Conservation (phyloP, 371 early-diverging fungal species). For the Coemansia sp. region DNA sequence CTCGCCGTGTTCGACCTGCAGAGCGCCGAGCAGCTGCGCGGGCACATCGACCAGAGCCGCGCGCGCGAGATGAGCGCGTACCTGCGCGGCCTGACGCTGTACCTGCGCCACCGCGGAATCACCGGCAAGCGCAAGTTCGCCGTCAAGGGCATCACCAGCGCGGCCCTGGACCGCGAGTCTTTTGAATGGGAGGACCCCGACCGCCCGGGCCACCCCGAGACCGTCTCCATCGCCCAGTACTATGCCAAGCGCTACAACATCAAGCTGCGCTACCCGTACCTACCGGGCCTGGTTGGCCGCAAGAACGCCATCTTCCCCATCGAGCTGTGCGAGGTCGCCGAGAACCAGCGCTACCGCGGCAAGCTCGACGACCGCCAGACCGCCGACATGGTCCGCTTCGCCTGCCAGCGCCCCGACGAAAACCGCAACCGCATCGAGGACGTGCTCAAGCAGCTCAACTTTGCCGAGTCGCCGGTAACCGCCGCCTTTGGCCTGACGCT, state of each 20-base stretch:
- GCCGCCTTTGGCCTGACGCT: constrained; percentile 69
- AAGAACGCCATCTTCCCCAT: constrained; percentile 69
- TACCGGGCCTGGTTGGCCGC: constrained; percentile 81
- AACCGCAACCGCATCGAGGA: constrained; percentile 63
- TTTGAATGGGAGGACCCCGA: constrained; percentile 58
- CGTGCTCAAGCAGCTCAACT: constrained; percentile 55
- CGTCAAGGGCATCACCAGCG: constrained; percentile 63
- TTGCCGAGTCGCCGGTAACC: constrained; percentile 59
- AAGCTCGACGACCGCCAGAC: constrained; percentile 84
- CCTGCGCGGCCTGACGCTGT: constrained; percentile 68
- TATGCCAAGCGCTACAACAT: constrained; percentile 68
- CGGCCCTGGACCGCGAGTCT: constrained; percentile 63
- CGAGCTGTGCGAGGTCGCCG: constrained; percentile 81
- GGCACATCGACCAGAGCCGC: constrained; percentile 61
- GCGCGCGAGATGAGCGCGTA: constrained; percentile 64
- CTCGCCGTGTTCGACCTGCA: constrained; percentile 64
- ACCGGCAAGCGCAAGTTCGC: constrained; percentile 67
- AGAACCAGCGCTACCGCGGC: constrained; percentile 74
- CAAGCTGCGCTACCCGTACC: constrained; percentile 67
- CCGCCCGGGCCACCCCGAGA: constrained; percentile 42
- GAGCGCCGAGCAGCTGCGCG: constrained; percentile 63
- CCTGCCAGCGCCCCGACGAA: constrained; percentile 74
- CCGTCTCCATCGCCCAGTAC: constrained; percentile 72
- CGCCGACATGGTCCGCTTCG: constrained; percentile 89
- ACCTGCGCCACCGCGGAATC: constrained; percentile 71